These are phyloP conservation scores for Mycena haematopus DNA, from an alignment of 768 basidiomycete genomes.

Conservation along the genomic window DNA sequence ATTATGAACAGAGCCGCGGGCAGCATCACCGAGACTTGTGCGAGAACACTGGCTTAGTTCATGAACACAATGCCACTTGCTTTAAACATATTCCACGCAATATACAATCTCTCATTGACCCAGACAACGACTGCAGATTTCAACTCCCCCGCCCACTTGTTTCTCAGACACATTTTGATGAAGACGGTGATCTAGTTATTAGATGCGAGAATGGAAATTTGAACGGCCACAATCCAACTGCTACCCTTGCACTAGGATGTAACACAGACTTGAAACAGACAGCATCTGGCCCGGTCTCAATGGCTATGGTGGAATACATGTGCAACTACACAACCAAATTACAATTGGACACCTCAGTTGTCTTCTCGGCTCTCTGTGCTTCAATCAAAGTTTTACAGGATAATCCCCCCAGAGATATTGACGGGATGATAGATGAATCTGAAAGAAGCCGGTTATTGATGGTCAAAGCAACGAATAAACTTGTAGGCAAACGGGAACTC, in stretches of 20 bases:
- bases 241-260: not conserved
- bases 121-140: constrained; percentile 25
- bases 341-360: constrained; percentile 16
- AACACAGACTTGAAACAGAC: constrained; percentile 22
- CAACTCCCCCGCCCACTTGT: constrained; percentile 18
- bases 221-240: not conserved
- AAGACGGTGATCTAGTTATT: constrained; percentile 13
- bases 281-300: constrained; percentile 22
- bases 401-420: no score
- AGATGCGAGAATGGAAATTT: constrained; percentile 8
- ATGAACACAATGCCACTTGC: constrained; percentile 24
- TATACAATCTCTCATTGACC: constrained; percentile 5
- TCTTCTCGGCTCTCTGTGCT: no score
- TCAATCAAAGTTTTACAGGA: no score
- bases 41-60: not conserved
- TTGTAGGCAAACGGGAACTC: constrained; percentile 22
- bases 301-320: constrained; percentile 25
- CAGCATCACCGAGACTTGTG: not conserved
- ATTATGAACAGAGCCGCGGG: not conserved
- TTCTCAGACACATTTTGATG: constrained; percentile 15
- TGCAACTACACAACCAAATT: constrained; percentile 25
- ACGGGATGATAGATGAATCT: no score
- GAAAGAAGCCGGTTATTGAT: no score
- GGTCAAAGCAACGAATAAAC: constrained; percentile 8
- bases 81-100: constrained; percentile 25